Evolutionary conservation across 768 basidiomycete species (phyloP), one percentile per base, ranked within the genome.

Genomic region (Naganishia randhawae): DNA sequence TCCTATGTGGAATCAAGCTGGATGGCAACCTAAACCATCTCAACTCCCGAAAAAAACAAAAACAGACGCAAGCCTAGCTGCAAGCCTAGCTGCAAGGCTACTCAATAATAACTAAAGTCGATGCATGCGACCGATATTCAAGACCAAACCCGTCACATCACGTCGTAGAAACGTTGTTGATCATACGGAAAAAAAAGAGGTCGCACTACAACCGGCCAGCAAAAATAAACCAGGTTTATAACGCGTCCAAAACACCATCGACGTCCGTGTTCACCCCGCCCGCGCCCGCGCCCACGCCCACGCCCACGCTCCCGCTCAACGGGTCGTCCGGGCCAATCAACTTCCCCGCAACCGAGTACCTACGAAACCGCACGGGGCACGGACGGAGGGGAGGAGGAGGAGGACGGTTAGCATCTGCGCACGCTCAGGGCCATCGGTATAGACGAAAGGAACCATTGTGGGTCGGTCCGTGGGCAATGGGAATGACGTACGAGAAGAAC

Each of bases 401-500:
- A n/a, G n/a, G n/a, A n/a, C n/a, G n/a, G 35, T 63, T 27, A 63
- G 32, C 62, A 22, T 22, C 19, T 6, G 13, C 19, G 41, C 14
- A 42, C 41, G 10, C 7, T 48, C n/a, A 51, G 53, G 31, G n/a
- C 1, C 6, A 29, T 41, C 7, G n/a, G 37, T 11, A 32, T 8
- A 33, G 39, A 39, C 8, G 14, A 19, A 35, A 17, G 41, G 31
- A 45, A n/a, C n/a, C n/a, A n/a, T n/a, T n/a, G n/a, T n/a, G n/a
- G n/a, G n/a, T n/a, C n/a, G n/a, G n/a, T n/a, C n/a, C n/a, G n/a
- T n/a, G n/a, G n/a, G n/a, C n/a, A n/a, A n/a, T n/a, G n/a, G n/a
- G n/a, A 57, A 33, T 1, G 27, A 75, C 74, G 71, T 50, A 79
- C 75, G 76, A 77, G 77, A 89, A 86, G 82, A 89, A 89, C 29